These are phyloP conservation scores for Thelonectria discophora DNA, from an alignment of 2,329 filamentous ascomycete genomes.

Conservation along the genomic window DNA sequence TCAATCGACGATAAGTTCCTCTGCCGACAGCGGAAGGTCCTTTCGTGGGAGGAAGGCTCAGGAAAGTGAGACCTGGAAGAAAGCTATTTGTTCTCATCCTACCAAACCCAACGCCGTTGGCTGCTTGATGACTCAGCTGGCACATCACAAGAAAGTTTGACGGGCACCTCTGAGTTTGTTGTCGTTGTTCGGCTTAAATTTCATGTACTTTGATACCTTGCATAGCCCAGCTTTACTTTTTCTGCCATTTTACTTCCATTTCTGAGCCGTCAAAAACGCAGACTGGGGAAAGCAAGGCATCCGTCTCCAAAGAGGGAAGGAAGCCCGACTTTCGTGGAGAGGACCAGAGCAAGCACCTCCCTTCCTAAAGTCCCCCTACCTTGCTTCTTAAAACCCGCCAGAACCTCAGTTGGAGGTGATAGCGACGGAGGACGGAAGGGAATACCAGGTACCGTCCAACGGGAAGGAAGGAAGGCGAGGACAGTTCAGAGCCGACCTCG, in stretches of 20 bases:
- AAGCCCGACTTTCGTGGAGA: not conserved
- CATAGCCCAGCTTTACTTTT: not conserved
- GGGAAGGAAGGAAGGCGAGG: not conserved
- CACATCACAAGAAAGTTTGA: not conserved
- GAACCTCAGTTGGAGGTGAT: not conserved
- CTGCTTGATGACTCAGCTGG: not conserved
- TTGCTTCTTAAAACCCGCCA: not conserved
- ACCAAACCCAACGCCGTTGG: not conserved
- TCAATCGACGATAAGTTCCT: not conserved
- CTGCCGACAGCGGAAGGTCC: not conserved
- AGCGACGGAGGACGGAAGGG: not conserved
- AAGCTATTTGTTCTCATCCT: not conserved
- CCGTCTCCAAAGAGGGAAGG: not conserved
- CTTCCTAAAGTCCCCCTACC: too few species aligned
- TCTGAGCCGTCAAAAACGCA: not conserved
- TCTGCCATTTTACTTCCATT: not conserved
- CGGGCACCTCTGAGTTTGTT: too few species aligned
- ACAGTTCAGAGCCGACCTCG: not conserved
- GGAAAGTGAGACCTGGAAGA: not conserved
- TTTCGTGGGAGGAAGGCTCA: not conserved
- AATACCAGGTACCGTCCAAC: not conserved
- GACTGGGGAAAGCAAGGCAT: not conserved
- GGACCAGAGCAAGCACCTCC: too few species aligned
- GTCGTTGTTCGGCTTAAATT: not conserved
- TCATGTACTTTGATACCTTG: not conserved